Evolutionary conservation across 305 asterid genomes (phyloP).

Genomic region (Ilex paraguariensis): DNA sequence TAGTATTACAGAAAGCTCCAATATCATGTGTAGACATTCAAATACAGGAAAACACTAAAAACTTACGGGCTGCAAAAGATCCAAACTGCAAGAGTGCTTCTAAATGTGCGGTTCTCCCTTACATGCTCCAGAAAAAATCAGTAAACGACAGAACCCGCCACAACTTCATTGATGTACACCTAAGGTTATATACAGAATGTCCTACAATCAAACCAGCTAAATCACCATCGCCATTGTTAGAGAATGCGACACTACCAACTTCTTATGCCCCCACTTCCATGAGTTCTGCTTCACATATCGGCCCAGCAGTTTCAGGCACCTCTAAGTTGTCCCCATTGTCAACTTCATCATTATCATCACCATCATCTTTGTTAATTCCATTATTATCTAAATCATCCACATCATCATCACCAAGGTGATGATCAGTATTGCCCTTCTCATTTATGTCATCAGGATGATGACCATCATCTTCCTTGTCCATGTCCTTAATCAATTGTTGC

Average conservation of each 20-base stretch:
- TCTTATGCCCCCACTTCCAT: constrained; percentile 25
- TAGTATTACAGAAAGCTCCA: too few relatives aligned
- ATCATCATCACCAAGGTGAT: constrained; percentile 12
- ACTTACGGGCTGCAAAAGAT: neutral
- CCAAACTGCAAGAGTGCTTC: constrained; percentile 4
- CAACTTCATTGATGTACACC: too few relatives aligned
- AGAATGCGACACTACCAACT: too few relatives aligned
- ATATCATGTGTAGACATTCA: neutral
- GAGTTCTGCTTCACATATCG: constrained; percentile 34
- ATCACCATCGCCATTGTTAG: too few relatives aligned
- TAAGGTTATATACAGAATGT: too few relatives aligned
- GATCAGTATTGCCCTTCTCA: constrained; percentile 21
- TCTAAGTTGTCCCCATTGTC: constrained; percentile 35
- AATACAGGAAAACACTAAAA: neutral
- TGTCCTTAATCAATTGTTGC: constrained; percentile 31
- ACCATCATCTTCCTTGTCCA: constrained; percentile 18
- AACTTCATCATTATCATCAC: constrained; percentile 14
- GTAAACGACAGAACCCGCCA: too few relatives aligned
- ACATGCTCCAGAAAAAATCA: constrained; percentile 1
- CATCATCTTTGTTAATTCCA: constrained; percentile 17
- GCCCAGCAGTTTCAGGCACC: constrained; percentile 42
- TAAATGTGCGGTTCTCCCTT: neutral
- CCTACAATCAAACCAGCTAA: too few relatives aligned
- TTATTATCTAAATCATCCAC: neutral
- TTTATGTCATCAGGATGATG: constrained; percentile 17